Base-by-base conservation (phyloP, 2,329 filamentous ascomycete species). In the Hymenoscyphus occultus region DNA sequence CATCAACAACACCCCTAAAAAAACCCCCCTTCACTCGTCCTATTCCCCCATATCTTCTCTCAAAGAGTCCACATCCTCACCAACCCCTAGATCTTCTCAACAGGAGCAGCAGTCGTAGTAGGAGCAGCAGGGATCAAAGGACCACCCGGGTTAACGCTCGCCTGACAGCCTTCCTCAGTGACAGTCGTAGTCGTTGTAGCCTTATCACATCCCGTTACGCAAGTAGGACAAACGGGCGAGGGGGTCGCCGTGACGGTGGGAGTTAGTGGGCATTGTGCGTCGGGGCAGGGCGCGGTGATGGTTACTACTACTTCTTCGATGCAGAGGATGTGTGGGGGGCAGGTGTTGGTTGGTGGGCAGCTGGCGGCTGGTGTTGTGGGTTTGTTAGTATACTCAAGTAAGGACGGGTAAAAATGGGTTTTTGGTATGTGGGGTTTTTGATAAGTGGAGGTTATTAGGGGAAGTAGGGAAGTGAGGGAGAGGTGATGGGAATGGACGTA, bases 291-390 rank as follows among this genome's bases (percentile, higher is more conserved):
- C 10, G 22, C 59, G 13, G 31, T 51, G 40, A 61, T 19, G 14
- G 59, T 61, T 12, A 31, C 32, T 22, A 42, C 51, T n/a, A 31
- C 14, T 39, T 54, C 12, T 14, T 51, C 48, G 14, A 61, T 54
- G 16, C 59, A 60, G n/a, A 60, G 5, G 16, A 40, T 39, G 13
- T 60, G 59, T 31, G 59, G 59, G 6, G 59, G 59, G n/a, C 59
- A 61, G 31, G 40, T 39, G 12, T 54, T 31, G 13, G 39, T 19
- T 6, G 45, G n/a, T 14, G 42, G 42, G 14, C 59, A 61, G 10
- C 45, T 19, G 19, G 31, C 31, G 51, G 59, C 10, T 60, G 58
- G n/a, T 45, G 42, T 40, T 59, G 16, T n/a, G 35, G 32, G 16
- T 39, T 9, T 39, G 54, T 35, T 35, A 28, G 32, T 56, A 14